A percentile compares a stretch with the other conserved stretches of the same genome.
These are phyloP conservation scores for Ustilago esculenta DNA, from an alignment of 1,284 basidiomycete species.

Conservation along the genomic window DNA sequence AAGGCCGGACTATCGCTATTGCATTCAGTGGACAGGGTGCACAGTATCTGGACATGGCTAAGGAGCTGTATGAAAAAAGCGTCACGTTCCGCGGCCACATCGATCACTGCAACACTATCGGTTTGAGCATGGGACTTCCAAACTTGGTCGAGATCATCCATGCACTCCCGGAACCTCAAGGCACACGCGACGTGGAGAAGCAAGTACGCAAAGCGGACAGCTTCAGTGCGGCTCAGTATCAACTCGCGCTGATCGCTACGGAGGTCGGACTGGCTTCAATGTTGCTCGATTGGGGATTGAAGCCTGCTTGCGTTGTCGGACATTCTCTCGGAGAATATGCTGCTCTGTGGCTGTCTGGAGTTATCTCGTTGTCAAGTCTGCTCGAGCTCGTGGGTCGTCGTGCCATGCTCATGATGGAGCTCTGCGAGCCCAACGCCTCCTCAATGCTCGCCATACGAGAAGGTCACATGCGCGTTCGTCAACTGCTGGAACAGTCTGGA, in stretches of 20 bases:
- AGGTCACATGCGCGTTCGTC: constrained; percentile 7
- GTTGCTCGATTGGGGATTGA: constrained; percentile 37
- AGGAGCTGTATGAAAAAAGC: constrained; percentile 31
- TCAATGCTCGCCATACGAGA: constrained; percentile 46
- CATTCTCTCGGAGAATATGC: constrained; percentile 55
- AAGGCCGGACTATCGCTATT: constrained; percentile 10
- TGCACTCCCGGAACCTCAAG: neutral
- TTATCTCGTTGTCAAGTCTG: constrained; percentile 30
- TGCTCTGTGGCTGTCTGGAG: constrained; percentile 35
- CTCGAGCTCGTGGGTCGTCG: constrained; percentile 41
- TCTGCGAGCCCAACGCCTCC: constrained; percentile 37
- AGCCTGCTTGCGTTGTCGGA: constrained; percentile 29
- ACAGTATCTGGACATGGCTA: constrained; percentile 47
- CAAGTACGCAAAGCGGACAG: constrained; percentile 20
- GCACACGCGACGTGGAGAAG: neutral
- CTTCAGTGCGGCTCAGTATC: constrained; percentile 39
- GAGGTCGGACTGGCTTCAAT: constrained; percentile 33
- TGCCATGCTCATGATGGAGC: constrained; percentile 43
- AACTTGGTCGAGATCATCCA: constrained; percentile 34
- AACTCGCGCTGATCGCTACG: constrained; percentile 40
- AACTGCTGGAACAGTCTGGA: constrained; percentile 17
- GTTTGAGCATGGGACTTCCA: constrained; percentile 15
- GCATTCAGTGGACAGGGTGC: constrained; percentile 51
- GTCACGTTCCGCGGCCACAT: constrained; percentile 28
- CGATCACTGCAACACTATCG: constrained; percentile 36